phyloP scores from a whole-genome alignment of 805 yeast genomes.

The Candida nemodendra region DNA sequence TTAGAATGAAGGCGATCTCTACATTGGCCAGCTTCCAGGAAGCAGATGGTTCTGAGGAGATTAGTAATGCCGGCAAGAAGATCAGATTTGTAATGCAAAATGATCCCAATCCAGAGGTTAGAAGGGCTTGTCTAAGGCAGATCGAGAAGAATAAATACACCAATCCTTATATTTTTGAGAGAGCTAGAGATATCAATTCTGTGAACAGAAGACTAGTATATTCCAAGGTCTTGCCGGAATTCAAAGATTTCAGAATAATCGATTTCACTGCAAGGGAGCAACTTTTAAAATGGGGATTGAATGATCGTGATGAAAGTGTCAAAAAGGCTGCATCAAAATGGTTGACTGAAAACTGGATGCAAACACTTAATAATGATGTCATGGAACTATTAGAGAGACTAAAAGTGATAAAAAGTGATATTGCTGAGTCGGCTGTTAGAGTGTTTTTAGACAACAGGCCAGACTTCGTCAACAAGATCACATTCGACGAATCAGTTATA shows the following conservation, averaged over 20 bases:
- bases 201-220: conserved; percentile 72
- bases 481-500: conserved; percentile 70
- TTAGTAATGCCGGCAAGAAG: conserved; percentile 46
- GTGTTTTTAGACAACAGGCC: conserved; percentile 59
- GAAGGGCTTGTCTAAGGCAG: conserved; percentile 79
- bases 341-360: conserved; percentile 73
- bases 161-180: conserved; percentile 59
- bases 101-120: conserved; percentile 85
- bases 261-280: conserved; percentile 58
- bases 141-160: conserved; percentile 55
- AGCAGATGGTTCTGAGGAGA: conserved; percentile 42
- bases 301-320: conserved; percentile 79
- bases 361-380: conserved; percentile 64
- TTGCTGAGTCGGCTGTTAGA: conserved; percentile 67
- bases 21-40: conserved; percentile 77
- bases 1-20: conserved; percentile 81
- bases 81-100: conserved; percentile 57
- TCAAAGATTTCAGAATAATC: conserved; percentile 58
- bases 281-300: conserved; percentile 78
- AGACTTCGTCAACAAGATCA: conserved; percentile 59
- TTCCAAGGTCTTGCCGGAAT: conserved; percentile 61
- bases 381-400: conserved; percentile 68
- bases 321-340: conserved; percentile 67
- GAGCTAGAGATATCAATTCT: conserved; percentile 79
- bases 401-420: conserved; percentile 63